Percentiles rank a stretch among this genome's conserved stretches.
These are phyloP conservation scores for Trametes villosa DNA, from an alignment of 768 basidiomycete species.

Conservation along the genomic window DNA sequence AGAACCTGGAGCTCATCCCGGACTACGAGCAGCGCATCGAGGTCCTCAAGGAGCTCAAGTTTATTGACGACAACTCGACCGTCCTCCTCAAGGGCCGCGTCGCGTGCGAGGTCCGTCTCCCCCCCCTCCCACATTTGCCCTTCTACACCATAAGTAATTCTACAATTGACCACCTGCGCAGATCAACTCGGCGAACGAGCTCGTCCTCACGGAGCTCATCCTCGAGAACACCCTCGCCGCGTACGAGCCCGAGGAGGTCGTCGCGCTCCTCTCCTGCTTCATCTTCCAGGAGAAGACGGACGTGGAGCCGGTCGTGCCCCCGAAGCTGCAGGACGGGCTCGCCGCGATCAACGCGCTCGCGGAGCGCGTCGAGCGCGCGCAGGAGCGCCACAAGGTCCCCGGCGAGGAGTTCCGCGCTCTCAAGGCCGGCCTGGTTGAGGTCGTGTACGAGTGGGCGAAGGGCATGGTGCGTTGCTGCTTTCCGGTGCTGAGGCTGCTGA, in stretches of 20 bases:
- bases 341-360: constrained; percentile 78
- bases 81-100: constrained; percentile 96
- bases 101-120: constrained; percentile 82
- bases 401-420: constrained; percentile 80
- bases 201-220: constrained; percentile 94
- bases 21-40: constrained; percentile 95
- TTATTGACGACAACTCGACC: constrained; percentile 95
- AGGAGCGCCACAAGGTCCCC: constrained; percentile 78
- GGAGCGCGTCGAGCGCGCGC: constrained; percentile 78
- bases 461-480: constrained; percentile 78
- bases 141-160: background rate
- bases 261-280: constrained; percentile 93
- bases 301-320: constrained; percentile 78
- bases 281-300: constrained; percentile 99
- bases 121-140: background rate
- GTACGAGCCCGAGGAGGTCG: constrained; percentile 95
- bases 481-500: background rate
- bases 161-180: constrained; percentile 36
- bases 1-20: constrained; percentile 94
- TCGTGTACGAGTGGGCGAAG: constrained; percentile 99
- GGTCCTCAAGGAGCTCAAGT: constrained; percentile 88
- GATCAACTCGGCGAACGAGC: constrained; percentile 99
- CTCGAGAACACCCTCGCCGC: constrained; percentile 90
- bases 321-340: constrained; percentile 79
- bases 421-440: constrained; percentile 92